Base-by-base conservation (phyloP, 1,284 basidiomycete genomes). In the Austropuccinia psidii region DNA sequence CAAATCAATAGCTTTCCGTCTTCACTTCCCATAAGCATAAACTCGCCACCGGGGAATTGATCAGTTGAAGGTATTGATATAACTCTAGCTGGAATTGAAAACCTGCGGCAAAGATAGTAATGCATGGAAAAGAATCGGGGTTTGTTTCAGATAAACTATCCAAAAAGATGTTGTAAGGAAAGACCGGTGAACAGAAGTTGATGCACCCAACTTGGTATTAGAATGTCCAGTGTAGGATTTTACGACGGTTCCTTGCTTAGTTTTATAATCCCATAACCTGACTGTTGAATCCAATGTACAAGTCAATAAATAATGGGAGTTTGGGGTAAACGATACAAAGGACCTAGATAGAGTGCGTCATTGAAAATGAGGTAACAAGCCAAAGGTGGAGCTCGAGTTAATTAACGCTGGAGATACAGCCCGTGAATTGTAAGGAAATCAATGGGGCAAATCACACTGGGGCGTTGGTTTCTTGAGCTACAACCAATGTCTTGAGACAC, bases 271-370 rank as follows among this genome's bases (percentile, higher is more conserved):
- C 93, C 96, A 98, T 27, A 99, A 83, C 0, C 96, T 86, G 70
- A 98, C 87, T 0, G 90, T 91, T 6, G 90, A 93, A 79, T 98
- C 94, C 78, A 98, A 88, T 4, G 93, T 93, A 0, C 91, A 88
- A 1, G 89, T 88, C 47, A 98, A 85, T 35, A 98, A 86, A 80
- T 90, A 95, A 79, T 86, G 87, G 0, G 91, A 92, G 77, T 94
- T 94, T 0, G 93, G 93, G 13, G 94, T 91, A 83, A 98, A 98
- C 76, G 85, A 84, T 60, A 92, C 90, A 79, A 89, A 87, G 4
- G 90, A 90, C 8, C 68, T 72, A 47, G 24, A 37, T 35, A 13
- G 8, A 33, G 33, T 27, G 3, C 4, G n/a, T n/a, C 8, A 52
- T n/a, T n/a, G 9, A 52, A 21, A 24, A 27, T 6, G 39, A 4